Percentiles rank a stretch among this genome's conserved stretches.
phyloP scores from a whole-genome alignment of 1,284 basidiomycete genomes.

The Sporisorium exsertum region DNA sequence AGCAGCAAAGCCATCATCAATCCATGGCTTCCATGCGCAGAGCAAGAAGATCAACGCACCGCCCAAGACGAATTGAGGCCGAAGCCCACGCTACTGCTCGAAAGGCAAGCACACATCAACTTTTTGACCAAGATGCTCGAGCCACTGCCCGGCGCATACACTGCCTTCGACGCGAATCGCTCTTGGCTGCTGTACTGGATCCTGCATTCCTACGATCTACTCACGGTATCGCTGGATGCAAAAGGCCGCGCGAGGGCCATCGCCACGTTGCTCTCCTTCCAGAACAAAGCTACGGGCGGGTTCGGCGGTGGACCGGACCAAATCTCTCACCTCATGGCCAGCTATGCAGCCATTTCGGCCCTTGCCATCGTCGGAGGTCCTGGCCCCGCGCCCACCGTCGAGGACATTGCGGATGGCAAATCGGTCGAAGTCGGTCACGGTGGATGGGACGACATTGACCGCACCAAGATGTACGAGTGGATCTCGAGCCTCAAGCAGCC shows the following conservation, averaged over 20 bases:
- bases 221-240: constrained; percentile 55
- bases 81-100: constrained; percentile 43
- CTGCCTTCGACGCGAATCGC: constrained; percentile 65
- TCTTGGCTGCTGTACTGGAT: constrained; percentile 69
- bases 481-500: constrained; percentile 92
- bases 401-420: constrained; percentile 71
- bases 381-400: constrained; percentile 68
- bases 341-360: constrained; percentile 87
- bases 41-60: constrained; percentile 27
- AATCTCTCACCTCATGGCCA: constrained; percentile 86
- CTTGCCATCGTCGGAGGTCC: constrained; percentile 82
- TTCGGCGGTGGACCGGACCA: constrained; percentile 93
- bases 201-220: constrained; percentile 60
- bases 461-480: constrained; percentile 81
- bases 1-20: constrained; percentile 24
- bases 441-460: constrained; percentile 70
- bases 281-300: constrained; percentile 74
- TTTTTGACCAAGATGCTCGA: constrained; percentile 62
- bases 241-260: constrained; percentile 57
- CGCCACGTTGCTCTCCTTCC: constrained; percentile 65
- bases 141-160: constrained; percentile 60
- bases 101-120: constrained; percentile 57
- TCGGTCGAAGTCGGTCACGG: constrained; percentile 70
- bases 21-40: constrained; percentile 39
- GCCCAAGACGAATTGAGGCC: constrained; percentile 9